Base-by-base conservation (phyloP, 805 yeast species). In the Monosporozyma yasuniensis region DNA sequence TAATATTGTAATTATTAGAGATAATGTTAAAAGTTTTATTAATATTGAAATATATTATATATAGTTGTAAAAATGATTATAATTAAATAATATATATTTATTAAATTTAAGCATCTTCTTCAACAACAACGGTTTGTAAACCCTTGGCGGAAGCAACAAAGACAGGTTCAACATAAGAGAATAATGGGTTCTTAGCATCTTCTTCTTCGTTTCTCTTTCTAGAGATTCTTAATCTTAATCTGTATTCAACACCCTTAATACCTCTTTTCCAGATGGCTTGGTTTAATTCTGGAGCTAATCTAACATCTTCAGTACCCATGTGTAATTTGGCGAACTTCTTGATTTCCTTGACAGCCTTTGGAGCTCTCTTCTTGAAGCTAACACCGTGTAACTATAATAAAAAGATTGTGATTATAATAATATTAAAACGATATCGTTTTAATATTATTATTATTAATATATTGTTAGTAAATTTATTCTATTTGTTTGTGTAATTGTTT, bases 141-240 rank as follows among this genome's bases (percentile, higher is more conserved):
- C 97, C 97, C 84, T 93, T 93, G 77, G 87, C 82, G 61, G 95
- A 72, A 71, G 96, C 85, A 69, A 93, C 97, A 70, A 78, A 76
- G 73, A 93, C 96, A 71, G 95, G 91, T 83, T 93, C 98, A 71
- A 93, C 99, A 77, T 80, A 90, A 64, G 98, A 89, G 82, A 87
- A 93, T 75, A 93, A 83, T 75, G 90, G 88, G 80, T 88, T 90
- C 83, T 84, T 85, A 71, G 99, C 97, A 73, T 88, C 91, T 82
- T 93, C 99, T 81, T 93, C 99, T 77, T 93, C 97, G 82, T 93
- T 93, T 83, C 98, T 88, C 90, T 85, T 93, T 84, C 96, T 86
- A 60, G 98, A 89, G 79, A 93, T 90, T 81, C 96, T 90, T 74
- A 93, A 82, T 82, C 99, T 90, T 77, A 93, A 74, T 84, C 96